phyloP scores from a whole-genome alignment of 352 stramenopile genomes.

The Pythium myriotylum region DNA sequence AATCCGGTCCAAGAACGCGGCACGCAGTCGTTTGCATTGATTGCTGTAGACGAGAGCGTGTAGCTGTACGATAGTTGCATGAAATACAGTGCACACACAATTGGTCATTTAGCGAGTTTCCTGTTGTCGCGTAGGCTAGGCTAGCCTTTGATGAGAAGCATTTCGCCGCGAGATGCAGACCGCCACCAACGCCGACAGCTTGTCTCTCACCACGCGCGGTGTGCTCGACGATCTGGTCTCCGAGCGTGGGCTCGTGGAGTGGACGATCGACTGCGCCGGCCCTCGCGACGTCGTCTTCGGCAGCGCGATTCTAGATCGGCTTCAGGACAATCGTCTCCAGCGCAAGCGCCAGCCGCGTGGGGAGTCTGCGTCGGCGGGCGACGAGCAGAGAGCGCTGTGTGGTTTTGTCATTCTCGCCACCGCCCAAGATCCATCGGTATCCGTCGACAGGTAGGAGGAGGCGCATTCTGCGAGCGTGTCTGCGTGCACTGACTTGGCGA shows the following conservation, averaged over 20 bases:
- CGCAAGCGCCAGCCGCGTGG: slow-evolving; percentile 18
- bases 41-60: too few relatives aligned
- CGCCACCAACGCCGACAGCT: too few relatives aligned
- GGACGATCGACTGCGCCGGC: not conserved
- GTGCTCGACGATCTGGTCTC: slow-evolving; percentile 17
- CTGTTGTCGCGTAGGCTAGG: too few relatives aligned
- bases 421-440: slow-evolving; percentile 2
- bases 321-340: slow-evolving; percentile 19
- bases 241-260: slow-evolving; percentile 14
- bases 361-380: not conserved
- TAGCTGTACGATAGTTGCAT: too few relatives aligned
- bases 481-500: not conserved
- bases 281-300: slow-evolving; percentile 12
- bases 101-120: too few relatives aligned
- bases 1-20: slow-evolving; percentile 3
- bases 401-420: slow-evolving; percentile 16
- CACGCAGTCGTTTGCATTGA: not conserved
- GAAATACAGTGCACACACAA: too few relatives aligned
- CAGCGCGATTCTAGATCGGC: slow-evolving; percentile 3
- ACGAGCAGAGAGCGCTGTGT: not conserved
- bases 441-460: slow-evolving; percentile 11
- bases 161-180: too few relatives aligned
- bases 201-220: too few relatives aligned
- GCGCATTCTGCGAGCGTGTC: not conserved
- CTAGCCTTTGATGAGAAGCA: too few relatives aligned